Evolutionary conservation across 495 filamentous ascomycete species (phyloP).

Genomic region (Beverwykella pulmonaria): DNA sequence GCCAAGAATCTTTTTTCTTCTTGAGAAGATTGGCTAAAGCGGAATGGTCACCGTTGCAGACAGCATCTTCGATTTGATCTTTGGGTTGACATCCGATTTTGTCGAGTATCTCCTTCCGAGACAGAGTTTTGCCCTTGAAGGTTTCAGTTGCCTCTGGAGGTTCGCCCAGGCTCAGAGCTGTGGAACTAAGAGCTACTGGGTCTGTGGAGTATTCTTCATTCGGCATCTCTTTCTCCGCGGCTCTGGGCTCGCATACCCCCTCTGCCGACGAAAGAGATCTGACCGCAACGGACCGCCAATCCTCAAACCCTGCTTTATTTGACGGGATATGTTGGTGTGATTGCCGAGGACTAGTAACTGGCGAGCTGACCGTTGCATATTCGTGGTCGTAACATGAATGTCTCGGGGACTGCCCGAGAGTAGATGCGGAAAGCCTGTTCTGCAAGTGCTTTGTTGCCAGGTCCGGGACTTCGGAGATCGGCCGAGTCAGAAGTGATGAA

Average conservation of each 20-base stretch:
- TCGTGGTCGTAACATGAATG: constrained; percentile 7
- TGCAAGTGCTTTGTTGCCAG: constrained; percentile 19
- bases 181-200: constrained; percentile 20
- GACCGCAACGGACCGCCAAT: constrained; percentile 32
- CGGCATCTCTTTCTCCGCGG: constrained; percentile 24
- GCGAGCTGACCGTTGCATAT: constrained; percentile 10
- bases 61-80: constrained; percentile 36
- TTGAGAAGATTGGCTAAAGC: constrained; percentile 28
- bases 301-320: constrained; percentile 22
- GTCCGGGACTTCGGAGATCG: constrained; percentile 12
- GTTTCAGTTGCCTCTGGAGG: constrained; percentile 26
- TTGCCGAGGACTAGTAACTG: constrained; percentile 20
- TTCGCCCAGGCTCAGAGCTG: constrained; percentile 29
- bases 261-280: constrained; percentile 34
- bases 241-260: constrained; percentile 34
- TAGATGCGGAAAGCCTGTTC: constrained; percentile 17
- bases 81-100: constrained; percentile 43
- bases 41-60: constrained; percentile 24
- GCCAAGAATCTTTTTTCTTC: constrained; percentile 29
- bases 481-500: constrained; percentile 14
- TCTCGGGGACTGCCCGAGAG: constrained; percentile 6
- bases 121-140: constrained; percentile 28
- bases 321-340: constrained; percentile 12
- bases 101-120: constrained; percentile 42
- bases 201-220: constrained; percentile 6